Base-by-base conservation (phyloP, 805 yeast species). In the Candida boleticola region DNA sequence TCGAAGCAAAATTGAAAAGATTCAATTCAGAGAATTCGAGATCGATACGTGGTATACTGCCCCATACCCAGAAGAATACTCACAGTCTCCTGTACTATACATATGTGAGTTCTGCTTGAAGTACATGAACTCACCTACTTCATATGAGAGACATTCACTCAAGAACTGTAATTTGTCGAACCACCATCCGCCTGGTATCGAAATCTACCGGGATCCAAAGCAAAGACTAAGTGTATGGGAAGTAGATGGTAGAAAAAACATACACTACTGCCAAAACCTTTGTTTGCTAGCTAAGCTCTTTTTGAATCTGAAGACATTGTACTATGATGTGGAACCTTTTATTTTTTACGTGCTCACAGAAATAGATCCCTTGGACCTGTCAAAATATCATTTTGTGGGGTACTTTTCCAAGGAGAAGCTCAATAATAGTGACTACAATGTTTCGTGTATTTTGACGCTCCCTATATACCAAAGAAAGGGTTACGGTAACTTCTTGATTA, bases 261-360 rank as follows among this genome's bases (percentile, higher is more conserved):
- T 83, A 13, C 74, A 77, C 39, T 92, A 85, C 57, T 89, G 97
- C 62, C 97, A 89, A 58, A 89, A 89, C 57, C 64, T 93, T 42
- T 93, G 99, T 67, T 69, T 92, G 33, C 62, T 93, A 50, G 96
- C 97, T 2, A 93, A 92, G 59, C 65, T 89, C 45, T 93, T 90
- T 55, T 71, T 93, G 39, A 88, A 90, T 60, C 88, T 97, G 2
- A 93, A 93, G 57, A 89, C 97, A 0, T 68, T 93, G 39, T 90
- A 89, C 58, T 89, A 89, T 58, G 98, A 93, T 55, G 98, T 92
- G 34, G 97, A 93, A 60, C 97, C 98, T 1, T 92, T 92, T 53
- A 77, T 85, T 57, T 93, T 93, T 57, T 93, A 92, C 62, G 80
- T 90, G 1, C 63, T 93, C 35, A 85, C 92, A 4, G 93, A 85